Evolutionary conservation across 2,329 filamentous ascomycete species (phyloP).

Genomic region (Chaetomium sp.): DNA sequence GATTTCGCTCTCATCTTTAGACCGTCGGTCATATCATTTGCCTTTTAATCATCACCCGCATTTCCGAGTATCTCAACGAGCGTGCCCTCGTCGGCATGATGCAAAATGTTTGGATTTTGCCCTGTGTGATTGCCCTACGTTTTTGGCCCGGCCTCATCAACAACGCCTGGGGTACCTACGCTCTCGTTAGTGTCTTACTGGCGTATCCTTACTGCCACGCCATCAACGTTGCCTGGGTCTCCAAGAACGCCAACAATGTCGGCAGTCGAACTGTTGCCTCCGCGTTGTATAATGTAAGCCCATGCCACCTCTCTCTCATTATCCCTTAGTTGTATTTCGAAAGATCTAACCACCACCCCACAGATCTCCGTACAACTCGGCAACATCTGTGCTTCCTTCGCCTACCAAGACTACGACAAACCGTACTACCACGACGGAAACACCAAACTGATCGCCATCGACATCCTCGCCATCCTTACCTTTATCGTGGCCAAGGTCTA

Average conservation of each 20-base stretch:
- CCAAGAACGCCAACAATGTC: slow-evolving; percentile 53
- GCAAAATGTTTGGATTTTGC: slow-evolving; percentile 48
- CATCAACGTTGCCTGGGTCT: slow-evolving; percentile 52
- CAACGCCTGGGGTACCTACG: slow-evolving; percentile 46
- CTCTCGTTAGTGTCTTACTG: slow-evolving; percentile 41
- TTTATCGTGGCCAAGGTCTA: slow-evolving; percentile 47
- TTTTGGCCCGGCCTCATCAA: slow-evolving; percentile 38
- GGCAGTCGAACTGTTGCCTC: slow-evolving; percentile 52
- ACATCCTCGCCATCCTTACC: slow-evolving; percentile 41
- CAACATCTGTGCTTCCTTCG: slow-evolving; percentile 31
- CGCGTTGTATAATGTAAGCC: slow-evolving; percentile 48
- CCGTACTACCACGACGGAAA: slow-evolving; percentile 51
- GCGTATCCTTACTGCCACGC: slow-evolving; percentile 54
- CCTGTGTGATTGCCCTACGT: slow-evolving; percentile 44
- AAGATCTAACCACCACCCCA: background rate
- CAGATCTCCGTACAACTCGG: slow-evolving; percentile 34
- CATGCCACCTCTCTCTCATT: background rate
- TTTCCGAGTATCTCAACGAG: slow-evolving; percentile 46
- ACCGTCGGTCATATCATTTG: slow-evolving; percentile 45
- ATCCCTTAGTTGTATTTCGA: background rate
- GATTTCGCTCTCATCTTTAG: slow-evolving; percentile 10
- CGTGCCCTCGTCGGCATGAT: slow-evolving; percentile 40
- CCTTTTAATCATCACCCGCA: slow-evolving; percentile 43
- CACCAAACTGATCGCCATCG: slow-evolving; percentile 44
- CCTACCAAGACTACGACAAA: slow-evolving; percentile 50